phyloP scores from a whole-genome alignment of 192 early-diverging fungal genomes.

The Jimgerdemannia flammicorona region DNA sequence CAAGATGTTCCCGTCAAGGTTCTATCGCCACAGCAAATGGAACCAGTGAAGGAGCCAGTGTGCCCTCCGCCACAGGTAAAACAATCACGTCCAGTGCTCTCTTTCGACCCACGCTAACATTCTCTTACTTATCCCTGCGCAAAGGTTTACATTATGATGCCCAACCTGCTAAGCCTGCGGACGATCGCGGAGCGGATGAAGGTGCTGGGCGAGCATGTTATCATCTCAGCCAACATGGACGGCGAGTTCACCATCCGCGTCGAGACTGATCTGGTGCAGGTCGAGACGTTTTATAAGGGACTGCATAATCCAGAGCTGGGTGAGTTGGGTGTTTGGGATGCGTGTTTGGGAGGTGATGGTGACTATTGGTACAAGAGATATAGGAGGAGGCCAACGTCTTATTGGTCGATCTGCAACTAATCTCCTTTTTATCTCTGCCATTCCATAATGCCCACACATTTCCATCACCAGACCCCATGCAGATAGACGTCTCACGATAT shows the following conservation, averaged over 20 bases:
- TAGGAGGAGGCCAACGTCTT: neutral
- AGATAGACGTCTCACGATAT: slow-evolving; percentile 26
- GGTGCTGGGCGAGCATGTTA: slow-evolving; percentile 51
- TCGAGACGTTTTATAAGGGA: slow-evolving; percentile 55
- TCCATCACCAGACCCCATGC: neutral
- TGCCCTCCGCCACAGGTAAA: neutral
- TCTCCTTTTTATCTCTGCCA: too few species aligned
- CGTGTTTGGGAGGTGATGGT: neutral
- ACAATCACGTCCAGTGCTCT: slow-evolving; percentile 17
- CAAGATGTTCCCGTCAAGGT: slow-evolving; percentile 64
- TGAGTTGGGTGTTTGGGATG: slow-evolving; percentile 4
- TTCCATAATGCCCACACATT: neutral
- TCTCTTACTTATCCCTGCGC: neutral
- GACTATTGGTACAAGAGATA: neutral
- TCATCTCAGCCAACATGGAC: slow-evolving; percentile 64
- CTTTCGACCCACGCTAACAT: slow-evolving; percentile 28
- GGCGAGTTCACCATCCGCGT: slow-evolving; percentile 62
- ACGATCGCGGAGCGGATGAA: slow-evolving; percentile 67
- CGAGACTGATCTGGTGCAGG: slow-evolving; percentile 53
- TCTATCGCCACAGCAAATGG: slow-evolving; percentile 46
- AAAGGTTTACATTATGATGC: slow-evolving; percentile 77
- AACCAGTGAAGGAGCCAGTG: slow-evolving; percentile 51
- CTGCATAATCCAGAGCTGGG: slow-evolving; percentile 59
- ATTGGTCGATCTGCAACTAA: too few species aligned
- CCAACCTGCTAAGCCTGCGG: slow-evolving; percentile 60